Evolutionary conservation across 148 eudicot genomes (phyloP).

Genomic region (Camellia japonica): DNA sequence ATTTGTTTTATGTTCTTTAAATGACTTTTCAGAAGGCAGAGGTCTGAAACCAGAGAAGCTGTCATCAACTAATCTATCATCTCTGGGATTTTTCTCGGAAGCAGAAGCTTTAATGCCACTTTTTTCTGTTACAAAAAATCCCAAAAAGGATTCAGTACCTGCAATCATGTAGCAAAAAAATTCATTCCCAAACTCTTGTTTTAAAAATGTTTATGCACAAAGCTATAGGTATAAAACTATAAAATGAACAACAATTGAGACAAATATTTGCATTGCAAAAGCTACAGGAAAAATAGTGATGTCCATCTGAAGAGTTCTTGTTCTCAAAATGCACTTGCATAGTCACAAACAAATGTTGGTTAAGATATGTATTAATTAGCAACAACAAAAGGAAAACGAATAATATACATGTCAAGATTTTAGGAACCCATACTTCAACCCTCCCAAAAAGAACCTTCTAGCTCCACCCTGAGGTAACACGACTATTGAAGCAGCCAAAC

Average conservation of each 20-base stretch:
- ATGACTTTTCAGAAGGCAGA: slow-evolving; percentile 8
- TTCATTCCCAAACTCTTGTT: slow-evolving; percentile 1
- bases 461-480: not conserved
- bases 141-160: slow-evolving; percentile 29
- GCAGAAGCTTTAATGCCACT: not conserved
- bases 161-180: slow-evolving; percentile 20
- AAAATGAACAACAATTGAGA: not conserved
- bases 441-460: not conserved
- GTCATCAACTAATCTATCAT: slow-evolving; percentile 22
- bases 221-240: not conserved
- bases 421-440: not conserved
- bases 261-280: not conserved
- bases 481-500: not conserved
- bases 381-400: no score
- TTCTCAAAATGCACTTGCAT: not conserved
- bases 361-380: no score
- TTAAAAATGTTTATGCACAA: not conserved
- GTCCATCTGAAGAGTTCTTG: not conserved
- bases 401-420: not conserved
- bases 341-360: not conserved
- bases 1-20: slow-evolving; percentile 13
- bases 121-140: slow-evolving; percentile 14
- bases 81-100: slow-evolving; percentile 13
- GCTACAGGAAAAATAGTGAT: not conserved
- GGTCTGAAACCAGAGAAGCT: slow-evolving; percentile 11